phyloP scores from a whole-genome alignment of 2,329 filamentous ascomycete genomes.

The Pyrenophora teres region DNA sequence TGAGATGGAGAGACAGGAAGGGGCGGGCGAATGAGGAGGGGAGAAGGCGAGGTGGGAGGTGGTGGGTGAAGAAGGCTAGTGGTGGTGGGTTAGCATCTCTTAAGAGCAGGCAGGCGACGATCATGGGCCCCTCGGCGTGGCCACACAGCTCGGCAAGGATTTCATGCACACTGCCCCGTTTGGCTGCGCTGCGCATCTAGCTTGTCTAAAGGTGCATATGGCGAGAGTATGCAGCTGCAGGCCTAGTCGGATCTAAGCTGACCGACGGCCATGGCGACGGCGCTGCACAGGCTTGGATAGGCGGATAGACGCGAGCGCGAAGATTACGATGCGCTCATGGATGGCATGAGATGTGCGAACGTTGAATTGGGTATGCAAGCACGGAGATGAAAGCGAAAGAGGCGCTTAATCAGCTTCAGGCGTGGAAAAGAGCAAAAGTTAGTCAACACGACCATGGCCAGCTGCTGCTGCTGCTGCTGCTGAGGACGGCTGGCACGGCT shows the following conservation, averaged over 20 bases:
- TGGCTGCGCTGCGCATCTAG: conserved; percentile 45
- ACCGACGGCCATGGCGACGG: conserved; percentile 39
- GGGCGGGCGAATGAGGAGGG: conserved; percentile 49
- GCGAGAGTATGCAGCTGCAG: conserved; percentile 44
- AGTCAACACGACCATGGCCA: conserved; percentile 17
- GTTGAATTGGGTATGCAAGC: conserved; percentile 30
- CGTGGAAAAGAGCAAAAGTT: conserved; percentile 37
- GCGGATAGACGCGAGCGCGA: conserved; percentile 26
- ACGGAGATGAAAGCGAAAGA: conserved; percentile 41
- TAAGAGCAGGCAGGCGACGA: conserved; percentile 45
- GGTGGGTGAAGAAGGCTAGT: conserved; percentile 48
- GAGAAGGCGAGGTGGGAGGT: conserved; percentile 51
- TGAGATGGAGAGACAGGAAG: conserved; percentile 44
- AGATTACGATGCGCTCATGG: conserved; percentile 44
- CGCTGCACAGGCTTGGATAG: conserved; percentile 43
- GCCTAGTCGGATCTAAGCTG: conserved; percentile 46
- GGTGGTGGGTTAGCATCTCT: conserved; percentile 44
- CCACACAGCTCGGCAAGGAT: conserved; percentile 43
- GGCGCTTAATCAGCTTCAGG: conserved; percentile 34
- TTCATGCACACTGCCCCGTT: conserved; percentile 48
- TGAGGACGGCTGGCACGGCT: conserved; percentile 22
- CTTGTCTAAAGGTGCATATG: conserved; percentile 46
- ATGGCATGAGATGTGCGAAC: conserved; percentile 22
- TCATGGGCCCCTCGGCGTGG: conserved; percentile 42
- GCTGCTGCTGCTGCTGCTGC: conserved; percentile 31